Conservation (phyloP, 768 basidiomycete genomes). For the Boletus coccyginus region DNA sequence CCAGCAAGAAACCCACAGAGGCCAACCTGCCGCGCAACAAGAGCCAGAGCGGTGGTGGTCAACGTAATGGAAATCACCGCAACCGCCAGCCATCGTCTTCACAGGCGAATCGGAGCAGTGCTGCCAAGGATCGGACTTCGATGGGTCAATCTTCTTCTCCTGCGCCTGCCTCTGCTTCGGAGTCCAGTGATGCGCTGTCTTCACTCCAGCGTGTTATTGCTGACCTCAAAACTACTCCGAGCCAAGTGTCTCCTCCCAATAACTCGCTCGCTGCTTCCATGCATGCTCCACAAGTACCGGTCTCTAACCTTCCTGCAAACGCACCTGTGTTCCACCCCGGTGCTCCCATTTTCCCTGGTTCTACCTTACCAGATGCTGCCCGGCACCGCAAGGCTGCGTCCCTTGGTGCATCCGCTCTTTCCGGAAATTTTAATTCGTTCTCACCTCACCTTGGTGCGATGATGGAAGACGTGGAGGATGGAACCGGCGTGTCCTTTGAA, state of each 20-base stretch:
- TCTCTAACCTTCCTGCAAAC: conserved; percentile 58
- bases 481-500: conserved; percentile 48
- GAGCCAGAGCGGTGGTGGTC: conserved; percentile 45
- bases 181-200: conserved; percentile 77
- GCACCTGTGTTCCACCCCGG: conserved; percentile 77
- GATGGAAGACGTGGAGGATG: conserved; percentile 80
- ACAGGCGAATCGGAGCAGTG: conserved; percentile 53
- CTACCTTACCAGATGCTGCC: conserved; percentile 43
- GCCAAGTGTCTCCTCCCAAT: conserved; percentile 39
- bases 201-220: conserved; percentile 92
- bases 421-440: conserved; percentile 65
- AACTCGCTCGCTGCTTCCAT: conserved; percentile 43
- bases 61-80: conserved; percentile 49
- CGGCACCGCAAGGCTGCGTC: conserved; percentile 84
- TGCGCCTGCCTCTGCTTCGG: conserved; percentile 49
- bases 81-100: conserved; percentile 58
- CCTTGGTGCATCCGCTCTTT: conserved; percentile 55
- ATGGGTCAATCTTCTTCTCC: conserved; percentile 40
- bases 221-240: conserved; percentile 82
- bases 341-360: conserved; percentile 51
- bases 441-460: conserved; percentile 80
- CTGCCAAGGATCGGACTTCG: conserved; percentile 46
- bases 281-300: conserved; percentile 42
- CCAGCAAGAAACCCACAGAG: conserved; percentile 59
- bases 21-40: conserved; percentile 48